phyloP scores from a whole-genome alignment of 2,329 filamentous ascomycete species.

The Ophiostoma sp. region DNA sequence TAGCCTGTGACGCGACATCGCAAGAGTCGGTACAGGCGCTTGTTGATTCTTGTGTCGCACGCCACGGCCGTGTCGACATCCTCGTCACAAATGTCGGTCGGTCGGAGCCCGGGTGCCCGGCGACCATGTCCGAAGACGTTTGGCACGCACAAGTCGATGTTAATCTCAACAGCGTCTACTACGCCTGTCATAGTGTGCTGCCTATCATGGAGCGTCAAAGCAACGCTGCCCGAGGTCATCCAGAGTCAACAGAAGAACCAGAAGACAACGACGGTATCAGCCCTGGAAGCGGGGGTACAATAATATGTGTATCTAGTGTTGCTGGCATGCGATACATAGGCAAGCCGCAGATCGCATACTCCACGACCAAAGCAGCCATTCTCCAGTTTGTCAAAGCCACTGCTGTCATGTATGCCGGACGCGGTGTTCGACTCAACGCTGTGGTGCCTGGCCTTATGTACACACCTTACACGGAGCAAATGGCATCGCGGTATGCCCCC shows the following conservation, averaged over 20 bases:
- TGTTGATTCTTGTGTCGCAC: not conserved
- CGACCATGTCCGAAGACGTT: not conserved
- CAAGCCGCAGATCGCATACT: not conserved
- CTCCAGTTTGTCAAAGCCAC: not conserved
- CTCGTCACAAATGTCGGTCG: not conserved
- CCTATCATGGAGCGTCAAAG: not conserved
- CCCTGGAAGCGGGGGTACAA: not conserved
- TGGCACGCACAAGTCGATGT: not conserved
- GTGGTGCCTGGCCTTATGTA: not conserved
- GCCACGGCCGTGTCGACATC: not conserved
- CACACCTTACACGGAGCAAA: not conserved
- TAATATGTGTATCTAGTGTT: not conserved
- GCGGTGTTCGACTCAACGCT: not conserved
- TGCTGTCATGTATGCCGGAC: not conserved
- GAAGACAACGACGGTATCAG: not conserved
- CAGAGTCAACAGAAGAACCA: not conserved
- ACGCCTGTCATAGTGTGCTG: not conserved
- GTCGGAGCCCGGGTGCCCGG: not conserved
- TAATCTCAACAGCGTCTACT: not conserved
- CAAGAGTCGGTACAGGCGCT: not conserved
- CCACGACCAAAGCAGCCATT: not conserved
- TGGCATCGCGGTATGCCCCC: not conserved
- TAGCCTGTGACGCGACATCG: not conserved
- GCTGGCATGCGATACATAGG: not conserved
- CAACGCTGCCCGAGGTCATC: not conserved